phyloP scores from a whole-genome alignment of 1,139 yeast species.

The Geotrichum bryndzae region DNA sequence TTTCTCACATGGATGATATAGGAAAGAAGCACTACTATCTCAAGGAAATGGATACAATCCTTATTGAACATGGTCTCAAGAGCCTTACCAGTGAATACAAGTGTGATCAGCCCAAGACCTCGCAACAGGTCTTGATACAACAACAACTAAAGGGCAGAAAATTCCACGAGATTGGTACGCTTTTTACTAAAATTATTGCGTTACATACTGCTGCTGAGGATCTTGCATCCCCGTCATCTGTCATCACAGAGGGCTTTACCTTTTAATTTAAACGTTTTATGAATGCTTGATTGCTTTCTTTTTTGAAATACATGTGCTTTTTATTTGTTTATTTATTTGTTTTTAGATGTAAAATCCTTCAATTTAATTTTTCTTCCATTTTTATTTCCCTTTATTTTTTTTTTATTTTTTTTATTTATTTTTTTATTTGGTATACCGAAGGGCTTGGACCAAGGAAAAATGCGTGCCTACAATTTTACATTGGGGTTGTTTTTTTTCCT shows the following conservation, averaged over 20 bases:
- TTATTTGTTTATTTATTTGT: background rate
- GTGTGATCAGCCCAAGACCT: background rate
- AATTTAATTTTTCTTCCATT: background rate
- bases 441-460: too few relatives aligned
- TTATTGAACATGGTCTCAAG: slow-evolving; percentile 8
- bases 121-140: background rate
- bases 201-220: background rate
- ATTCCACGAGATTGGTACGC: background rate
- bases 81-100: background rate
- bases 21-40: background rate
- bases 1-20: slow-evolving; percentile 10
- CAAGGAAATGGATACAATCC: slow-evolving; percentile 8
- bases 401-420: too few relatives aligned
- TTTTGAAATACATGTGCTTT: background rate
- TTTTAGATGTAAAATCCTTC: background rate
- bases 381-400: too few relatives aligned
- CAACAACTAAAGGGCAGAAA: background rate
- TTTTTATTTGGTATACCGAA: too few relatives aligned
- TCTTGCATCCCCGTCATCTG: background rate
- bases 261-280: background rate
- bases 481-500: background rate
- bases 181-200: background rate
- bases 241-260: slow-evolving; percentile 4
- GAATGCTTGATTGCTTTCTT: background rate
- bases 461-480: too few relatives aligned